Evolutionary conservation across 352 stramenopile species (phyloP).

Genomic region (Globisporangium parvum): DNA sequence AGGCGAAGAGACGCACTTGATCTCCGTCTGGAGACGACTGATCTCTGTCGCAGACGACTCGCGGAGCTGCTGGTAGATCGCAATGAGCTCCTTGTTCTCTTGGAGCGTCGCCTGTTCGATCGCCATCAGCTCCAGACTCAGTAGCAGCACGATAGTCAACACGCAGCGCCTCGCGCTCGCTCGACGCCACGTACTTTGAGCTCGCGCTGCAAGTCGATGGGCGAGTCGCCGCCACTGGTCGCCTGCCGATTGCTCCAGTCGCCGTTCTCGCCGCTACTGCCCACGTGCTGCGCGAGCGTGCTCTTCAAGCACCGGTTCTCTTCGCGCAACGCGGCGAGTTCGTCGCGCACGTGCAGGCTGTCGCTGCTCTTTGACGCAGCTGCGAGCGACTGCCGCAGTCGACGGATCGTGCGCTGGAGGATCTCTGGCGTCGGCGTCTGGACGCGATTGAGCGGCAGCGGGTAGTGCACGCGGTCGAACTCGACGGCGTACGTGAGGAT

Average conservation of each 20-base stretch:
- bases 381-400: constrained; percentile 33
- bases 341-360: constrained; percentile 16
- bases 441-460: constrained; percentile 77
- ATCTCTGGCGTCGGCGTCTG: constrained; percentile 56
- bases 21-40: constrained; percentile 36
- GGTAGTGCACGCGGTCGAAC: constrained; percentile 93
- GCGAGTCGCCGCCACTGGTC: constrained; percentile 10
- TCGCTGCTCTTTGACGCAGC: constrained; percentile 1
- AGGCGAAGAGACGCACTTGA: constrained; percentile 29
- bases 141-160: too few species aligned
- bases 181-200: constrained; percentile 23
- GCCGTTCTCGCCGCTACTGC: constrained; percentile 12
- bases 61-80: constrained; percentile 61
- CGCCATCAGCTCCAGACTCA: not conserved
- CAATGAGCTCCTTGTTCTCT: constrained; percentile 74
- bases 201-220: constrained; percentile 42
- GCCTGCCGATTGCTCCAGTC: constrained; percentile 6
- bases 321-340: constrained; percentile 43
- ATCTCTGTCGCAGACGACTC: constrained; percentile 51
- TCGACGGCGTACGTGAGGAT: constrained; percentile 93
- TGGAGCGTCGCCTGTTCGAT: constrained; percentile 42
- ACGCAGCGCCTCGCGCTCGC: too few species aligned
- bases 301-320: constrained; percentile 65
- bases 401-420: constrained; percentile 75
- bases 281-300: constrained; percentile 55